Evolutionary conservation across 208 protist genomes (phyloP), one percentile per base, ranked within the genome.

Genomic region (Acanthamoeba culbertsoni): DNA sequence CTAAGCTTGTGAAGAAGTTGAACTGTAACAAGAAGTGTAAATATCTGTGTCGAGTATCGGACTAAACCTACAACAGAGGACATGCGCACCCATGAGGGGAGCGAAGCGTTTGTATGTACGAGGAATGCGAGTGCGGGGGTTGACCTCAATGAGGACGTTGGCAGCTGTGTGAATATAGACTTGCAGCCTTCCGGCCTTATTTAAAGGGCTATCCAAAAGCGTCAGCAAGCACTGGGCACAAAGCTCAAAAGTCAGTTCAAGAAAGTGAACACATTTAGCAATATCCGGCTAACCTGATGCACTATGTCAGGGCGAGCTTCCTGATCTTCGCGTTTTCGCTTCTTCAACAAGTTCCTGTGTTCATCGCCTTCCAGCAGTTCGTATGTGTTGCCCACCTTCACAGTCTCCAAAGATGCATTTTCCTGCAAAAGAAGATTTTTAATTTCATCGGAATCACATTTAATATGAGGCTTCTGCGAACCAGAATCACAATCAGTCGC

Each of bases 1-100:
- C 98, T 99, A 59, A 99, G 97, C 96, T 99, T 99, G 96, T 99
- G 98, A 63, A 99, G 97, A 51, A 99, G 96, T 95, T 99, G 98
- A 20, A 99, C 98, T 97, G 91, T 43, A 28, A 16, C 65, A 42
- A 23, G 20, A 53, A 26, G 12, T 8, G 10, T 23, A 6, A 62
- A 42, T 0, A 77, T 40, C 18, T 55, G 8, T 55, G 48, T 18
- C 28, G 46, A 16, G 53, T 57, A 37, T 93, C 45, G n/a, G 42
- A 31, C 28, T 62, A 6, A 57, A 57, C 0, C 0, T 75, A 20
- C 7, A 0, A 48, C 90, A 28, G 45, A 71, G 63, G 0, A 1
- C 10, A 37, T 18, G 35, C 93, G 57, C 89, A 98, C 95, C 97
- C 99, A 99, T 99, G 94, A 99, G 98, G 90, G 98, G 99, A 73